Evolutionary conservation across 164 flowering plant genomes (phyloP).

Genomic region (Vitis rotundifolia): DNA sequence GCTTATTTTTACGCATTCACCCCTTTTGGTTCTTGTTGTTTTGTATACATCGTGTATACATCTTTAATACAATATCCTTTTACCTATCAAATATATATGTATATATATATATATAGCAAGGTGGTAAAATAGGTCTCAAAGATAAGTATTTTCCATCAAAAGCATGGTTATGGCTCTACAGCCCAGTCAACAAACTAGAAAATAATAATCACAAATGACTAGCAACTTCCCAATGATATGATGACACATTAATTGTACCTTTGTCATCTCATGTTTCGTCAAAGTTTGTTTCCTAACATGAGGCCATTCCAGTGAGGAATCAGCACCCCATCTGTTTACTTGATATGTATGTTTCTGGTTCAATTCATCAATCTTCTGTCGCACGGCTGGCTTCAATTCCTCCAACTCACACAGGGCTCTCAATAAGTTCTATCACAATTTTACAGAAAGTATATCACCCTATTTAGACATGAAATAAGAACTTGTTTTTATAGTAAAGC

Average conservation of each 20-base stretch:
- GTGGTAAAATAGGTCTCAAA: too few species aligned
- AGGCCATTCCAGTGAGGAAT: constrained; percentile 43
- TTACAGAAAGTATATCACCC: not conserved
- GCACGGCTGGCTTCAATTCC: constrained; percentile 68
- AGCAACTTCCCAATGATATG: not conserved
- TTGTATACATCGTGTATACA: too few species aligned
- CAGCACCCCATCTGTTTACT: constrained; percentile 30
- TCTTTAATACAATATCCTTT: too few species aligned
- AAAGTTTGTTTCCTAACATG: constrained; percentile 29
- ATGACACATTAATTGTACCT: constrained; percentile 38
- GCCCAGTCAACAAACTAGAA: not conserved
- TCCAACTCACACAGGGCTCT: constrained; percentile 73
- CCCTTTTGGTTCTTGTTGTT: too few species aligned
- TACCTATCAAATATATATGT: too few species aligned
- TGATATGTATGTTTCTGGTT: constrained; percentile 41
- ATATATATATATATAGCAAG: too few species aligned
- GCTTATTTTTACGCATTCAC: too few species aligned
- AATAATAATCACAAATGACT: too few species aligned
- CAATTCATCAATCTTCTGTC: constrained; percentile 49
- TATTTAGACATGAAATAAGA: not conserved
- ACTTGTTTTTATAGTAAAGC: not conserved
- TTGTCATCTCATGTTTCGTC: constrained; percentile 29
- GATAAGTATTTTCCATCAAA: too few species aligned
- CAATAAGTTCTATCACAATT: constrained; percentile 54
- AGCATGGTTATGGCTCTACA: too few species aligned